Conservation (phyloP, 768 basidiomycete genomes). For the Cystobasidium ongulense region DNA sequence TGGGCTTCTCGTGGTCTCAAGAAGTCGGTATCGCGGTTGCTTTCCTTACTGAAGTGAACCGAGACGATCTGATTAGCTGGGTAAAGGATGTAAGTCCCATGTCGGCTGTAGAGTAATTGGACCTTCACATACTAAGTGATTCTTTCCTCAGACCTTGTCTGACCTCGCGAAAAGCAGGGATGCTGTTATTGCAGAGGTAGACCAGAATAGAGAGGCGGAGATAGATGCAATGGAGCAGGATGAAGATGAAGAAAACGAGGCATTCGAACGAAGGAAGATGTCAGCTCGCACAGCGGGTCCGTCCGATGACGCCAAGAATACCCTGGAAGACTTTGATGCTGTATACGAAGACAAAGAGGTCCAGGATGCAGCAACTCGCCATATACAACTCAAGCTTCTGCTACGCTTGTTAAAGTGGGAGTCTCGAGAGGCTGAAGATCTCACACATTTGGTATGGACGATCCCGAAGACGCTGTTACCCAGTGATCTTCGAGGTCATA, state of each 20-base stretch:
- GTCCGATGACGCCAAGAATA: constrained; percentile 3
- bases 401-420: constrained; percentile 72
- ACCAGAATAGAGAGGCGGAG: constrained; percentile 51
- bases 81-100: constrained; percentile 61
- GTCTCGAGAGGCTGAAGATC: constrained; percentile 53
- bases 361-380: constrained; percentile 66
- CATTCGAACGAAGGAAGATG: constrained; percentile 5
- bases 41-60: constrained; percentile 60
- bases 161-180: background rate
- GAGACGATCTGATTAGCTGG: constrained; percentile 65
- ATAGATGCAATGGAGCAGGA: constrained; percentile 47
- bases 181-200: constrained; percentile 53
- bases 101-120: constrained; percentile 28
- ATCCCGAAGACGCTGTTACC: constrained; percentile 66
- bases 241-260: constrained; percentile 32
- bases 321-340: constrained; percentile 47
- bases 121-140: background rate
- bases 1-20: constrained; percentile 60
- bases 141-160: constrained; percentile 44
- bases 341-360: constrained; percentile 67
- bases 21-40: constrained; percentile 79
- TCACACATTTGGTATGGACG: constrained; percentile 53
- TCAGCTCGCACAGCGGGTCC: constrained; percentile 33
- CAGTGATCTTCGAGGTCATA: constrained; percentile 58
- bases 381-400: constrained; percentile 71